Evolutionary conservation across 2,329 filamentous ascomycete genomes (phyloP).

Genomic region (Seiridium unicorne): DNA sequence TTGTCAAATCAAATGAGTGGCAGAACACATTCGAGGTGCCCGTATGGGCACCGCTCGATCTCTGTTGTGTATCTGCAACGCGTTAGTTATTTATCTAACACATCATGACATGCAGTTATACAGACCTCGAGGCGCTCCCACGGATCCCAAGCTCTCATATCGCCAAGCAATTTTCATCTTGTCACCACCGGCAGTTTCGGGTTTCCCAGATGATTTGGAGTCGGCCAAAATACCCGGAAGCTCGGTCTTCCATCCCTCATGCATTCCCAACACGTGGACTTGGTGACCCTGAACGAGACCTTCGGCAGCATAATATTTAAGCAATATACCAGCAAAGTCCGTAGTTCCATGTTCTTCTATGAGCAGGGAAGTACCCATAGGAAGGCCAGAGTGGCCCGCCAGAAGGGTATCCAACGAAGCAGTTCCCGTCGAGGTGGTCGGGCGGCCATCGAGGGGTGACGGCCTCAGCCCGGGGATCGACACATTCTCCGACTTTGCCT

Average conservation of each 20-base stretch:
- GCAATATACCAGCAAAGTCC: slow-evolving; percentile 81
- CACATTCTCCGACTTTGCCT: slow-evolving; percentile 33
- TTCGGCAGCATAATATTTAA: slow-evolving; percentile 90
- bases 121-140: slow-evolving; percentile 65
- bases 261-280: slow-evolving; percentile 80
- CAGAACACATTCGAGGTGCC: slow-evolving; percentile 52
- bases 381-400: slow-evolving; percentile 81
- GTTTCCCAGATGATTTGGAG: slow-evolving; percentile 34
- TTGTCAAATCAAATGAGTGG: slow-evolving; percentile 70
- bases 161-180: slow-evolving; percentile 99
- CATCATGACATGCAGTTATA: slow-evolving; percentile 6
- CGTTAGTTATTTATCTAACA: slow-evolving; percentile 12
- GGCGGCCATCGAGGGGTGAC: slow-evolving; percentile 83
- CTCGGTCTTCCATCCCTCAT: slow-evolving; percentile 78
- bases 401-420: slow-evolving; percentile 80
- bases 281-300: slow-evolving; percentile 88
- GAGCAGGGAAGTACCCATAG: slow-evolving; percentile 76
- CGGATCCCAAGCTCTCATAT: slow-evolving; percentile 81
- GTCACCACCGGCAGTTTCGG: slow-evolving; percentile 49
- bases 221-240: slow-evolving; percentile 68
- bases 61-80: slow-evolving; percentile 17
- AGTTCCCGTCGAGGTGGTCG: slow-evolving; percentile 89
- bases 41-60: slow-evolving; percentile 12
- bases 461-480: slow-evolving; percentile 63
- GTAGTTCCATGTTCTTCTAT: slow-evolving; percentile 90